Evolutionary conservation across 164 flowering plant species (phyloP), one percentile per base, ranked within the genome.

Genomic region (Tinospora cordifolia): DNA sequence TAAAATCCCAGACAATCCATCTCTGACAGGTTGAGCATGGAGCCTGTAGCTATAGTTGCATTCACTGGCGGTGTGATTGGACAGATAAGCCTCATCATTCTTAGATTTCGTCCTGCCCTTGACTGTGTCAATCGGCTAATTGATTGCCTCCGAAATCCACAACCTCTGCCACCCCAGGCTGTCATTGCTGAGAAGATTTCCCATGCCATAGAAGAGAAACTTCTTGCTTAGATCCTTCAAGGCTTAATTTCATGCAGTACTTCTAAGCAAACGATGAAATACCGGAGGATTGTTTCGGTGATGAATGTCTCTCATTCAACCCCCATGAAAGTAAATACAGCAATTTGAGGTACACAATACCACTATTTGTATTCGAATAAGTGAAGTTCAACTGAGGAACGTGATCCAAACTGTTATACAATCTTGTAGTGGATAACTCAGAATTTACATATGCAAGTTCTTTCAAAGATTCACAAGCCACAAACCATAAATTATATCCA

Each of bases 61-160:
- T 74, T 75, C 30, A 73, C 76, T 3, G 75, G 81, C 8, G 76
- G 69, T n/a, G 75, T 78, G 26, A 66, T 73, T 8, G 73, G 73
- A 46, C 79, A 75, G 30, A 67, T 76, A 14, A 76, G 76, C 17
- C 2, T 68, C 38, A 14, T 81, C 49, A 69, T 71, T 13, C 24
- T 74, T 25, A 58, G 75, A 11, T 81, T 41, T 63, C 72, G 58
- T 8, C 77, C 83, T 2, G 71, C 71, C 8, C 70, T 57, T 25
- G 69, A 76, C 17, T 57, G 73, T 10, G 59, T 71, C 22, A 25
- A 74, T 25, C 25, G 73, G 40, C 39, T 81, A 3, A 64, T 78
- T 44, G 75, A 69, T 34, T 81, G 80, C 62, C 76, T 81, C 15
- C 69, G 57, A 62, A 66, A 76, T 41, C 83, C 81, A 6, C 74